Evolutionary conservation across 2,329 filamentous ascomycete genomes (phyloP).

Genomic region (Trichoderma oligosporum): DNA sequence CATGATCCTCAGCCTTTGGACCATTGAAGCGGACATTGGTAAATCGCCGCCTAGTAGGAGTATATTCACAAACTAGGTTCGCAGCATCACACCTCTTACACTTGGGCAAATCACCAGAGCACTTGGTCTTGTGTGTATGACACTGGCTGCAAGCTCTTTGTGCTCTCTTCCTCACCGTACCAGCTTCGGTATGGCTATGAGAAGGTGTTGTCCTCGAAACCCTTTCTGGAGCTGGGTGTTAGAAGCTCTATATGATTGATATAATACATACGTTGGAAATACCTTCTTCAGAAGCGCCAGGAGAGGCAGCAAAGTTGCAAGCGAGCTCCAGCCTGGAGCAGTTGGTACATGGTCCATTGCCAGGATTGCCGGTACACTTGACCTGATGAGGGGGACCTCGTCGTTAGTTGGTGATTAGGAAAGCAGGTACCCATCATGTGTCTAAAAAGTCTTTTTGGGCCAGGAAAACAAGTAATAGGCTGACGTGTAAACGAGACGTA

Average conservation of each 20-base stretch:
- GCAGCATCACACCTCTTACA: slow-evolving; percentile 38
- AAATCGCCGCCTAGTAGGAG: slow-evolving; percentile 38
- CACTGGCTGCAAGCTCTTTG: slow-evolving; percentile 42
- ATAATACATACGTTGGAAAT: not conserved
- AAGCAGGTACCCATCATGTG: not conserved
- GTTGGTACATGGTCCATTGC: slow-evolving; percentile 36
- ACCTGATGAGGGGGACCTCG: slow-evolving; percentile 30
- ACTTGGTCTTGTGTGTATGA: slow-evolving; percentile 43
- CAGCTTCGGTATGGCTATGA: slow-evolving; percentile 41
- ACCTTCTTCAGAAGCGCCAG: slow-evolving; percentile 26
- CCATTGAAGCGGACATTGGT: slow-evolving; percentile 31
- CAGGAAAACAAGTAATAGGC: not conserved
- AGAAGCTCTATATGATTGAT: not conserved
- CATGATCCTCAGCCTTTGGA: slow-evolving; percentile 14
- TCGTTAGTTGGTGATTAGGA: not conserved
- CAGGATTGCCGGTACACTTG: slow-evolving; percentile 40
- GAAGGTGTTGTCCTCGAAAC: slow-evolving; percentile 39
- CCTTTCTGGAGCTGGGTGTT: slow-evolving; percentile 25
- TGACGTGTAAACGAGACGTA: not conserved
- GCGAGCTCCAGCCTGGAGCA: slow-evolving; percentile 37
- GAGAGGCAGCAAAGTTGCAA: slow-evolving; percentile 34
- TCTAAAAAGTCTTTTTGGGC: not conserved
- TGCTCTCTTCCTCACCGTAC: slow-evolving; percentile 40
- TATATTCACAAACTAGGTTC: slow-evolving; percentile 40
- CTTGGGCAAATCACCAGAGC: slow-evolving; percentile 39